Percentiles rank a stretch among this genome's conserved stretches.
These are phyloP conservation scores for Corylus americana DNA, from an alignment of 306 rosid species.

Conservation along the genomic window DNA sequence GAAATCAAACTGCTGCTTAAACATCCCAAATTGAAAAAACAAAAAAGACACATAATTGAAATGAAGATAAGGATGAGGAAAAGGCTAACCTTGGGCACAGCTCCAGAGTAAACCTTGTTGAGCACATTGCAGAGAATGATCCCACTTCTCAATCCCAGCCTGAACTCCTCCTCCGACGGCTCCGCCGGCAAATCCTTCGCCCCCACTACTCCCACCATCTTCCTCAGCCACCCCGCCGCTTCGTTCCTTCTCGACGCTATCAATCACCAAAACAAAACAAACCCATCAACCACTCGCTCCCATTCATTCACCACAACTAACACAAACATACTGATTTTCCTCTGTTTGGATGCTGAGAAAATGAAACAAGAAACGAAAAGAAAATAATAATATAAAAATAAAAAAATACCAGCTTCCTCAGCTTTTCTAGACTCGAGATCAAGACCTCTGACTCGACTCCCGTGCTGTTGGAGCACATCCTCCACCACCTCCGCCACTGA, in stretches of 20 bases:
- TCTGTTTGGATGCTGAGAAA: neutral
- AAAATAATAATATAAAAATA: neutral
- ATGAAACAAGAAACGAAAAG: neutral
- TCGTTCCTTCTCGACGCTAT: slow-evolving; percentile 85
- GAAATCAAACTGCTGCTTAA: slow-evolving; percentile 3
- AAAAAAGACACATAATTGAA: neutral
- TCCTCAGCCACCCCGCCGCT: slow-evolving; percentile 96
- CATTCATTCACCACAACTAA: neutral
- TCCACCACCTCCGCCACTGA: slow-evolving; percentile 88
- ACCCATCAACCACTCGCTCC: neutral
- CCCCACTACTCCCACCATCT: slow-evolving; percentile 93
- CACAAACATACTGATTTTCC: neutral
- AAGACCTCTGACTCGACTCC: slow-evolving; percentile 62
- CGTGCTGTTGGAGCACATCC: slow-evolving; percentile 88
- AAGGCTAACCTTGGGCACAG: slow-evolving; percentile 69
- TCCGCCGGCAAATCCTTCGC: slow-evolving; percentile 95
- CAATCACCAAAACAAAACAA: slow-evolving; percentile 11
- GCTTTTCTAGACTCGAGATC: slow-evolving; percentile 82
- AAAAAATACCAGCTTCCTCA: slow-evolving; percentile 75
- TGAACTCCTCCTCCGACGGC: slow-evolving; percentile 94
- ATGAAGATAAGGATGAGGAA: slow-evolving; percentile 9
- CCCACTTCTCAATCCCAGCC: slow-evolving; percentile 95
- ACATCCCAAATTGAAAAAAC: neutral
- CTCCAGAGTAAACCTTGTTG: slow-evolving; percentile 82
- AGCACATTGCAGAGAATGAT: slow-evolving; percentile 86